Base-by-base conservation (phyloP, 1,284 basidiomycete species). In the Apiotrichum akiyoshidainum region DNA sequence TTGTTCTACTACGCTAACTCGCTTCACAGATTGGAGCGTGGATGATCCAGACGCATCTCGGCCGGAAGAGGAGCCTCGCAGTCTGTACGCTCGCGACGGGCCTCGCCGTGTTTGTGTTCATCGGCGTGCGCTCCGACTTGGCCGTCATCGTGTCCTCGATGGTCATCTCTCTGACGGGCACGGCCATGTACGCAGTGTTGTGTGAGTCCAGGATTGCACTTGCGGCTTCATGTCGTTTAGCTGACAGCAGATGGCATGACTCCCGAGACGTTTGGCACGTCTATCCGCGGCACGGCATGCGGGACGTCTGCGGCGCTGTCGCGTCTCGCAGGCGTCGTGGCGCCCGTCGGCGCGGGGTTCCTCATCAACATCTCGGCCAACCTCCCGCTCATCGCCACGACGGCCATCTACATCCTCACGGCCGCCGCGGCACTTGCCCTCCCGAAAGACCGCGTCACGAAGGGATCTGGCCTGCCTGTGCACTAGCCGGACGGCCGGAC, bases 161-260 rank as follows among this genome's bases (percentile, higher is more conserved):
- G 51, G 85, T 89, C 10, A 88, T 95, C 61, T 89, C 87, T 65
- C 76, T 93, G 54, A 87, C 86, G 60, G 86, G 88, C 0, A 92
- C 92, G 46, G 88, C 89, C 1, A 95, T 94, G 90, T 95, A 90
- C 84, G 88, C 90, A 12, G 87, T 94, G 10, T 71, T 94, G 54
- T 94, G 92, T 76, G 86, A 88, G 83, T 86, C 41, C 44, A 17
- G 7, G 14, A 21, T 41, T 17, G n/a, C 9, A 8, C 14, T 46
- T 14, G 33, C 14, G 17, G 19, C 46, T 41, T 46, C 51, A 16
- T 21, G 2, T 13, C 17, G 21, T 31, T 37, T 31, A 9, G n/a
- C 56, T 64, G 52, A 55, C 58, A 40, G 39, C 40, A 78, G 77
- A 78, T 53, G 86, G 85, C 7, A 92, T 91, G 90, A 93, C 91